Evolutionary conservation across 768 basidiomycete genomes (phyloP).

Genomic region (Hygrocybe punicea): DNA sequence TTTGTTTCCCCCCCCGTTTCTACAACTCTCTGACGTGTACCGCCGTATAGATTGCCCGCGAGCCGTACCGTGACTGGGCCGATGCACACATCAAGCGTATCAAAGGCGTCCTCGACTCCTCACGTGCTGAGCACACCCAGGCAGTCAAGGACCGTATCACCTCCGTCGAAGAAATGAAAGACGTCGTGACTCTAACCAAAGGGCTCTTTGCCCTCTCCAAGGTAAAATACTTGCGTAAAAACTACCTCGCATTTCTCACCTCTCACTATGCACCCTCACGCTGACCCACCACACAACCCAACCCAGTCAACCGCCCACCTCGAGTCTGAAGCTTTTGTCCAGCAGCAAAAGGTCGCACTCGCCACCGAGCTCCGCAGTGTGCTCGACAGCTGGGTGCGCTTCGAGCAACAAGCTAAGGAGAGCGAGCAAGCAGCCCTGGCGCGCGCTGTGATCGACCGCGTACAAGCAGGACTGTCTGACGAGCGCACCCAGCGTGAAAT

Average conservation of each 20-base stretch:
- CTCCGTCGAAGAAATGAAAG: constrained; percentile 91
- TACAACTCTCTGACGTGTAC: not conserved
- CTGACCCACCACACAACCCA: constrained; percentile 2
- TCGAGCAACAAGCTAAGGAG: constrained; percentile 95
- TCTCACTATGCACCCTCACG: too few relatives aligned
- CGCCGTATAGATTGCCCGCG: constrained; percentile 58
- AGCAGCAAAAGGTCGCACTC: constrained; percentile 83
- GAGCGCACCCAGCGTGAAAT: constrained; percentile 89
- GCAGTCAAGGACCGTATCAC: constrained; percentile 92
- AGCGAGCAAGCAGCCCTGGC: constrained; percentile 92
- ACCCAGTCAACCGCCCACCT: constrained; percentile 84
- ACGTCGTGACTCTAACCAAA: constrained; percentile 88
- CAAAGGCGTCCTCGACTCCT: constrained; percentile 71
- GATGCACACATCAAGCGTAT: constrained; percentile 82
- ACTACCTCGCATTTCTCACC: not conserved
- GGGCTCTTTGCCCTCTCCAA: constrained; percentile 90
- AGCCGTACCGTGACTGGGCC: constrained; percentile 92
- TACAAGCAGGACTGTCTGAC: constrained; percentile 76
- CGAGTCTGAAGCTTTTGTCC: constrained; percentile 86
- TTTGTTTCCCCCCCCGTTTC: not conserved
- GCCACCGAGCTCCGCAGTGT: constrained; percentile 89
- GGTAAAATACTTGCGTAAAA: constrained; percentile 50
- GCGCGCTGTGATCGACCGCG: constrained; percentile 83
- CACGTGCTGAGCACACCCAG: constrained; percentile 86
- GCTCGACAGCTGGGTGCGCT: constrained; percentile 97